phyloP scores from a whole-genome alignment of 192 early-diverging fungal species.

The Backusella westeae region DNA sequence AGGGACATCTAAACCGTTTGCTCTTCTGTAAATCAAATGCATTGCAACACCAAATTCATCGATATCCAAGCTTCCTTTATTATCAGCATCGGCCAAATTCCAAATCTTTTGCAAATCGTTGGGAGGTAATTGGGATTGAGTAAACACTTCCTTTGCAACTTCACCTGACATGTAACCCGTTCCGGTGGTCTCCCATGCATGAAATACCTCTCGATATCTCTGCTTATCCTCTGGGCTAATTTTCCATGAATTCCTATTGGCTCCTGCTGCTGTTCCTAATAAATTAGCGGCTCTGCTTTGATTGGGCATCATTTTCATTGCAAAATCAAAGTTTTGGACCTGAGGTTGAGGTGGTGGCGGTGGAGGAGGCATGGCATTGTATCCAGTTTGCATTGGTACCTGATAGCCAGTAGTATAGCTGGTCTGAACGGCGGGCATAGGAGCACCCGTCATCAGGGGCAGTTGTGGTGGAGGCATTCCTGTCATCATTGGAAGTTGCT shows the following conservation, averaged over 20 bases:
- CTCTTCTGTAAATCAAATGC: slow-evolving; percentile 90
- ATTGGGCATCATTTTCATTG: slow-evolving; percentile 40
- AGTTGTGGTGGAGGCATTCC: slow-evolving; percentile 13
- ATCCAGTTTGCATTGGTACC: slow-evolving; percentile 25
- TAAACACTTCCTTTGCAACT: slow-evolving; percentile 60
- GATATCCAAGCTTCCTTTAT: slow-evolving; percentile 83
- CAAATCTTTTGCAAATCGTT: slow-evolving; percentile 57
- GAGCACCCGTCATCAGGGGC: slow-evolving; percentile 25
- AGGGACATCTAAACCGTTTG: slow-evolving; percentile 82
- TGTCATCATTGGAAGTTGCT: slow-evolving; percentile 3
- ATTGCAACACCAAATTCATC: slow-evolving; percentile 98
- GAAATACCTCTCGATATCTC: slow-evolving; percentile 36
- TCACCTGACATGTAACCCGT: slow-evolving; percentile 52
- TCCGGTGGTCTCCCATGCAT: slow-evolving; percentile 46
- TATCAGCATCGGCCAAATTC: slow-evolving; percentile 74
- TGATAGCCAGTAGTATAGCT: slow-evolving; percentile 4
- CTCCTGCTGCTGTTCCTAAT: slow-evolving; percentile 30
- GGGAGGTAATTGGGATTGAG: slow-evolving; percentile 51
- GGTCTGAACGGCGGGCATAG: not conserved
- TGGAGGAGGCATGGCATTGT: not conserved
- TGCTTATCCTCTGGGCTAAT: slow-evolving; percentile 39
- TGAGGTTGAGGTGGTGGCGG: slow-evolving; percentile 15
- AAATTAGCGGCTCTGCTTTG: slow-evolving; percentile 15
- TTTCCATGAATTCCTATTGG: slow-evolving; percentile 45
- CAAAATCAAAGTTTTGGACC: slow-evolving; percentile 34